Percentiles rank a stretch among this genome's conserved stretches.
Conservation (phyloP, 2,329 filamentous ascomycete species). For the Cyanodermella asteris region DNA sequence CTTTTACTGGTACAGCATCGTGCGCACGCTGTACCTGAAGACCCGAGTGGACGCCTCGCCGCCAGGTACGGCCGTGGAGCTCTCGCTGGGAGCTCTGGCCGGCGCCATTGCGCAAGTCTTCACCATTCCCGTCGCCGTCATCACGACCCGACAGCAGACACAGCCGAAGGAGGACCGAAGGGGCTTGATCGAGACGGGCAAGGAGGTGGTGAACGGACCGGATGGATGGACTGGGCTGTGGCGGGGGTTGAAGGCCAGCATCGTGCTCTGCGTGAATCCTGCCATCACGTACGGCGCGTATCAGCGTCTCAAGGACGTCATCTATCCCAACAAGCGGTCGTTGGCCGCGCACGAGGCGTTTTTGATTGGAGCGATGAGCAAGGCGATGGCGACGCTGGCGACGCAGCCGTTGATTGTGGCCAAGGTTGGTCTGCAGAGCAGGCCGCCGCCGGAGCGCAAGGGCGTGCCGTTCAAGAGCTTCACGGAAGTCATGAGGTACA, state of each 20-base stretch:
- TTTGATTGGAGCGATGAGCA: slow-evolving; percentile 87
- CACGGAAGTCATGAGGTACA: slow-evolving; percentile 83
- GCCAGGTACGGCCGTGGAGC: slow-evolving; percentile 61
- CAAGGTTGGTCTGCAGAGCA: slow-evolving; percentile 89
- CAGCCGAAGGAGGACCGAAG: slow-evolving; percentile 68
- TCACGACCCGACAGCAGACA: slow-evolving; percentile 91
- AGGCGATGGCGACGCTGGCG: slow-evolving; percentile 70
- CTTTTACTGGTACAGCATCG: slow-evolving; percentile 95
- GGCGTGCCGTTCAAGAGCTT: slow-evolving; percentile 91
- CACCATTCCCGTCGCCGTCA: slow-evolving; percentile 86
- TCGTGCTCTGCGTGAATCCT: slow-evolving; percentile 88
- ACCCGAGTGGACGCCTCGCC: slow-evolving; percentile 34
- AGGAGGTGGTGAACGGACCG: slow-evolving; percentile 72
- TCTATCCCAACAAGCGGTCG: slow-evolving; percentile 50
- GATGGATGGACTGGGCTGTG: slow-evolving; percentile 79
- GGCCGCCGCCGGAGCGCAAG: slow-evolving; percentile 59
- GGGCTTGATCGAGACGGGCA: slow-evolving; percentile 66
- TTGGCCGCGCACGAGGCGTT: slow-evolving; percentile 4
- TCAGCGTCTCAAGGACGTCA: slow-evolving; percentile 54
- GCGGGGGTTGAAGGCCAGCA: slow-evolving; percentile 85
- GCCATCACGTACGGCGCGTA: slow-evolving; percentile 96
- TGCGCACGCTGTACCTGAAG: slow-evolving; percentile 55
- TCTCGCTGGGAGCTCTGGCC: slow-evolving; percentile 65
- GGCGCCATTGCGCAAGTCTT: slow-evolving; percentile 86
- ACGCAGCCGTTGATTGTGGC: slow-evolving; percentile 95